Percentiles rank a stretch among this genome's conserved stretches.
phyloP scores from a whole-genome alignment of 1,284 basidiomycete species.

The Cutaneotrichosporon sp. region DNA sequence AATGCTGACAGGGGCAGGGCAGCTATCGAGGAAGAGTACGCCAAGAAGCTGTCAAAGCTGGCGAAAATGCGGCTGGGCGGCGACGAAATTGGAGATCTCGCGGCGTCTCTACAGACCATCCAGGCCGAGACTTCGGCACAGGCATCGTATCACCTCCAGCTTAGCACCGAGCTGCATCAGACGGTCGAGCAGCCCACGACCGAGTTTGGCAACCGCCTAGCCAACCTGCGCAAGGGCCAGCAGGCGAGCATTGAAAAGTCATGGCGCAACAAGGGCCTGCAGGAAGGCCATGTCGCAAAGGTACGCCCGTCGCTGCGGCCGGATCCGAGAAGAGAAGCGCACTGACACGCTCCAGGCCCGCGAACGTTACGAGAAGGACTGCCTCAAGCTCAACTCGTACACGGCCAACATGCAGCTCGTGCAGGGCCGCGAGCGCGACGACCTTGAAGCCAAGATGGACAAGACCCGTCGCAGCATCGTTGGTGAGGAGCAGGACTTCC shows the following conservation, averaged over 20 bases:
- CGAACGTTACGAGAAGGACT: constrained; percentile 91
- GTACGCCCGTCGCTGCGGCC: constrained; percentile 21
- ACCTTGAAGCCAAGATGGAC: constrained; percentile 79
- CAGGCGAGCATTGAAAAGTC: constrained; percentile 77
- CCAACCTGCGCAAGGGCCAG: constrained; percentile 61
- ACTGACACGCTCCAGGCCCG: constrained; percentile 55
- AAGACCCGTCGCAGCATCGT: constrained; percentile 83
- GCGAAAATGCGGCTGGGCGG: constrained; percentile 70
- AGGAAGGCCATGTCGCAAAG: constrained; percentile 76
- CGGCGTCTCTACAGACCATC: constrained; percentile 69
- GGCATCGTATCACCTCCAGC: constrained; percentile 53
- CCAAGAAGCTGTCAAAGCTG: constrained; percentile 77
- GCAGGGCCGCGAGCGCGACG: constrained; percentile 91
- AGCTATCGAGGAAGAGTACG: constrained; percentile 84
- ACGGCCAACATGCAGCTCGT: constrained; percentile 88
- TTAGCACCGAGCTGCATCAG: constrained; percentile 68
- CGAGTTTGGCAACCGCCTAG: constrained; percentile 62
- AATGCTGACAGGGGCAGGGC: constrained; percentile 23
- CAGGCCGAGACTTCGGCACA: constrained; percentile 79
- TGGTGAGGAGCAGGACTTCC: constrained; percentile 84
- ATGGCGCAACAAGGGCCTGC: constrained; percentile 76
- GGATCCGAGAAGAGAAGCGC: not conserved
- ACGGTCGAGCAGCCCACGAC: constrained; percentile 66
- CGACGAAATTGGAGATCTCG: constrained; percentile 87
- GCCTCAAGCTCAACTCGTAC: constrained; percentile 89